Evolutionary conservation across 2,329 filamentous ascomycete species (phyloP), one percentile per base, ranked within the genome.

Genomic region (Monilinia aucupariae): DNA sequence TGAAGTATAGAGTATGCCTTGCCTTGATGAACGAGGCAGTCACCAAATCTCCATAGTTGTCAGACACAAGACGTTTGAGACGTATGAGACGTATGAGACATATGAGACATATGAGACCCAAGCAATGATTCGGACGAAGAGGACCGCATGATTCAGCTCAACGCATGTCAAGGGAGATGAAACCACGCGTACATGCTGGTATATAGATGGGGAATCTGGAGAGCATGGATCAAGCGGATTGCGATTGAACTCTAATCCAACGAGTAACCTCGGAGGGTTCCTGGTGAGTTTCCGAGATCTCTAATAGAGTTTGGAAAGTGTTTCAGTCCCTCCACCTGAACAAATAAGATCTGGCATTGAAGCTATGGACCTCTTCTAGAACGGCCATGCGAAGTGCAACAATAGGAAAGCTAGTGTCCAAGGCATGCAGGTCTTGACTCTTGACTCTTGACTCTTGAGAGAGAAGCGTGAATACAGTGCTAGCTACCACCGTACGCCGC

Each of bases 281-380:
- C 9, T 32, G n/a, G 20, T 43, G 32, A 30, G 20, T 45, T 55
- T 20, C 25, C 27, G 25, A 27, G n/a, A 25, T 32, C 53, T 22
- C 2, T 30, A 17, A 45, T 55, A 45, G 10, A 32, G 41, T 45
- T 56, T 45, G 27, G 27, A 22, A 12, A 25, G 32, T 47, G 39
- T 45, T 56, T 56, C 41, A 56, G 20, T 10, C 27, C 22, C 13
- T 34, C 12, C 32, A 43, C 5, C 1, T 15, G 12, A 32, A 17
- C 4, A 17, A 34, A 17, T 32, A 20, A 13, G 47, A 17, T 47
- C 41, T 17, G n/a, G 25, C 10, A 15, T 30, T 56, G 27, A 3
- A 25, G 41, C 45, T 47, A 56, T 55, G 25, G 41, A 56, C n/a
- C 27, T 56, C 39, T 45, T 56, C 53, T 56, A 56, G 53, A 56